Evolutionary conservation across 2,329 filamentous ascomycete genomes (phyloP), one percentile per base, ranked within the genome.

Genomic region (Fusarium sp.): DNA sequence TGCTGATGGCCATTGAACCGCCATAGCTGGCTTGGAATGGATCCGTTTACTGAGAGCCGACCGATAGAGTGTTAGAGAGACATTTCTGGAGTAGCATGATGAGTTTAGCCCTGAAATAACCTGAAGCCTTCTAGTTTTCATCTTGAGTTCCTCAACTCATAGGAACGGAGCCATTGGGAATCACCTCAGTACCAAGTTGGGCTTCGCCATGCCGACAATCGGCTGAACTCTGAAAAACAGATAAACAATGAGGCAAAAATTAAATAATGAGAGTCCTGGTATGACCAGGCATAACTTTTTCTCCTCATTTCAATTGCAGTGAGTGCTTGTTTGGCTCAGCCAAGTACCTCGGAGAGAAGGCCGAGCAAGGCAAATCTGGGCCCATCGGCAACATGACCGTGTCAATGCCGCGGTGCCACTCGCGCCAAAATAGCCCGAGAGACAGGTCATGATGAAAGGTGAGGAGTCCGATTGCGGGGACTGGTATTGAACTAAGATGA

Each of bases 401-500:
- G 49, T 36, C 38, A 10, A 46, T 36, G 31, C 36, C 14, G 22
- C n/a, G 25, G 36, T 56, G 47, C 62, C 57, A 64, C 59, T 72
- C 70, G 70, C 52, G 35, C 52, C 65, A 67, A 63, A 50, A 52
- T 73, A 45, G 36, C 56, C 70, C 70, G 56, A 71, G 38, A 22
- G n/a, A 45, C 25, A 27, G 25, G 53, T 50, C 47, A 66, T 70
- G 52, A 46, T 65, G 15, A 39, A 53, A 54, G 69, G 46, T 59
- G 45, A 70, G 45, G 69, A 65, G 70, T 70, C 70, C 65, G 70
- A 73, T 72, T 66, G 61, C 70, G 63, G 70, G 58, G 70, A 47
- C 39, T 59, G n/a, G 7, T 55, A 15, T 13, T 15, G 53, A 15
- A 29, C 27, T 49, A 56, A 50, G 47, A 42, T 59, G 33, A 52